Evolutionary conservation across 1,139 yeast species (phyloP), one percentile per base, ranked within the genome.

Genomic region (Oligophagozyma castellii): DNA sequence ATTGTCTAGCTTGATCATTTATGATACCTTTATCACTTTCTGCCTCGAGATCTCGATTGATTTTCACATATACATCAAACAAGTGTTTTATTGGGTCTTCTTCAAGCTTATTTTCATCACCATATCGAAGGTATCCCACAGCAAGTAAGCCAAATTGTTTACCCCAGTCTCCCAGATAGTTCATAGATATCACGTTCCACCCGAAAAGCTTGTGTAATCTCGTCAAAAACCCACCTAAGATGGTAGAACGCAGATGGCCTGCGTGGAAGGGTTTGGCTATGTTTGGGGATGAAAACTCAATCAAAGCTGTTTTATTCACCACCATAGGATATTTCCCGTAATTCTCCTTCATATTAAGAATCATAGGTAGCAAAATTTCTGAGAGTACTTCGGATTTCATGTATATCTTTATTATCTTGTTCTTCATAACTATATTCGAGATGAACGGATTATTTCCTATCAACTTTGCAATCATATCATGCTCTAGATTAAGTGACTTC

Each of bases 241-340:
- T 89, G 22, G 99, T 89, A 22, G 95, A 81, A 62, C 99, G 76
- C 59, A 89, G 72, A 58, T 89, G 99, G 34, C 99, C 99, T 35
- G 99, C 99, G 53, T 89, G 99, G 77, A 89, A 89, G 8, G 98
- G 98, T 60, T 89, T 89, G 42, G 99, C 99, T 51, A 89, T 86
- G 56, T 89, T 89, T 42, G 99, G 99, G 26, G 96, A 86, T 3
- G 95, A 83, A 51, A 92, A 89, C 57, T 89, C 99, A 43, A 92
- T 69, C 29, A 84, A 51, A 13, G 77, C 65, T 44, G 65, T 79
- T 59, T 89, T 77, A 41, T 74, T 75, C 24, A 60, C 59, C 28
- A 93, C 95, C 33, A 80, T 49, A 28, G 86, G 79, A 41, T 77
- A 63, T 29, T 73, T 59, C 40, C 99, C 99, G 53, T 70, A 89